Conservation (phyloP, 768 basidiomycete species). For the Pluteus cervinus region DNA sequence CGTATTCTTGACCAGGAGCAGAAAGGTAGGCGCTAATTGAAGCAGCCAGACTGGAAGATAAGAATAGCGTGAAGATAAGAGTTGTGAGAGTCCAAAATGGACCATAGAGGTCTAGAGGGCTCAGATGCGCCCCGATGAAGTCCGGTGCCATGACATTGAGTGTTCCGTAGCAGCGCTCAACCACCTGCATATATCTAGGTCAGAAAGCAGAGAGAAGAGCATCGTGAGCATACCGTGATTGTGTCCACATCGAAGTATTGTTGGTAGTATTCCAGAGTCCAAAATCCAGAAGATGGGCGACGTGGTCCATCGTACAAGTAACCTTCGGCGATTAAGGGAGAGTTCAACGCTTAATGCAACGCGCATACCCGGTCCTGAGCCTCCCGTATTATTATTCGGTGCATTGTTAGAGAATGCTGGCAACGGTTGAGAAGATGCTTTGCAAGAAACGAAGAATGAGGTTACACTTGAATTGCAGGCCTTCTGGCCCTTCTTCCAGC, state of each 20-base stretch:
- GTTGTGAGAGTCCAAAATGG: constrained; percentile 99
- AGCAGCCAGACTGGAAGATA: constrained; percentile 87
- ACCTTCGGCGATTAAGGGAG: constrained; percentile 30
- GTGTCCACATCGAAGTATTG: constrained; percentile 88
- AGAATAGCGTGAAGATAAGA: constrained; percentile 86
- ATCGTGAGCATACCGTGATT: constrained; percentile 40
- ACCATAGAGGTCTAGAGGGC: constrained; percentile 76
- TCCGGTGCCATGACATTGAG: constrained; percentile 61
- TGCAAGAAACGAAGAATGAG: constrained; percentile 1
- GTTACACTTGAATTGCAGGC: constrained; percentile 69
- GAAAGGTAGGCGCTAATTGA: constrained; percentile 87
- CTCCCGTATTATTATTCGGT: constrained; percentile 19
- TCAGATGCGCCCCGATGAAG: constrained; percentile 57
- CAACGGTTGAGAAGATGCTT: constrained; percentile 3
- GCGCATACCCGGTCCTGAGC: constrained; percentile 32
- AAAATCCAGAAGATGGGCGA: constrained; percentile 54
- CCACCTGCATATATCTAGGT: constrained; percentile 36
- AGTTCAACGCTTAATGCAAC: constrained; percentile 43
- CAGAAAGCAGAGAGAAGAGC: constrained; percentile 2
- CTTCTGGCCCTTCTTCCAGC: constrained; percentile 62
- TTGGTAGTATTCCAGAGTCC: constrained; percentile 84
- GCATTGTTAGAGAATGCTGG: constrained; percentile 47
- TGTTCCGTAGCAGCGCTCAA: constrained; percentile 72
- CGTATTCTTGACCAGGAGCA: constrained; percentile 44
- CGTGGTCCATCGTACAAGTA: constrained; percentile 53